Conservation (phyloP, 2,329 filamentous ascomycete genomes). For the Epichloe festucae region DNA sequence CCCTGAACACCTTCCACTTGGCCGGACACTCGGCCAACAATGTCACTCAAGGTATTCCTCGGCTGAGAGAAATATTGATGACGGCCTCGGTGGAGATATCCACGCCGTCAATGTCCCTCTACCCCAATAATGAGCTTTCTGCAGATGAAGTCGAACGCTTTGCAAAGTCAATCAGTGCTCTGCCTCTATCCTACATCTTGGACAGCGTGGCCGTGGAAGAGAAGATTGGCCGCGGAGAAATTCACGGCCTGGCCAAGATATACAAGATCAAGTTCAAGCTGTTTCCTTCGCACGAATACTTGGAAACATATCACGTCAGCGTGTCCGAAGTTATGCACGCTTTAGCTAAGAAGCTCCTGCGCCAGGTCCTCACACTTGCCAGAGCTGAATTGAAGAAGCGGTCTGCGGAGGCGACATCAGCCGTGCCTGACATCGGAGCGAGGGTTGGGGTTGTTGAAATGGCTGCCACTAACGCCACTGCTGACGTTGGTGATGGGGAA, state of each 20-base stretch:
- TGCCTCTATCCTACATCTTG: constrained; percentile 72
- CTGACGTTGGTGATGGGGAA: constrained; percentile 20
- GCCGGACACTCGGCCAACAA: constrained; percentile 97
- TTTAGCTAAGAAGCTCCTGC: constrained; percentile 70
- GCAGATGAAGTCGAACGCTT: constrained; percentile 61
- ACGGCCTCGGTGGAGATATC: constrained; percentile 82
- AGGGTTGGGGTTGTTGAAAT: constrained; percentile 41
- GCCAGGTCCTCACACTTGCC: constrained; percentile 55
- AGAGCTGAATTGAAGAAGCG: constrained; percentile 77
- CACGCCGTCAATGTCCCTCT: constrained; percentile 80
- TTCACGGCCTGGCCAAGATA: constrained; percentile 61
- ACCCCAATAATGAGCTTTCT: constrained; percentile 60
- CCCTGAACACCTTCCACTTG: constrained; percentile 98
- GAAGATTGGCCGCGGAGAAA: constrained; percentile 57
- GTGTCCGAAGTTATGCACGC: constrained; percentile 64
- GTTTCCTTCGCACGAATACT: constrained; percentile 76
- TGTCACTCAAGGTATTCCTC: constrained; percentile 95
- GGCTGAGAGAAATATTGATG: constrained; percentile 96
- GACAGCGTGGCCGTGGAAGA: constrained; percentile 74
- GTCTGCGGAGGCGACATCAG: constrained; percentile 47
- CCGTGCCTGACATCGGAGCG: constrained; percentile 60
- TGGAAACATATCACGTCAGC: constrained; percentile 70
- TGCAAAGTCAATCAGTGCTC: constrained; percentile 79
- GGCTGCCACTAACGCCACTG: constrained; percentile 23
- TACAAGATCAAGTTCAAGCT: constrained; percentile 74